phyloP scores from a whole-genome alignment of 116 monocot species.

The Phalaenopsis hybrid region DNA sequence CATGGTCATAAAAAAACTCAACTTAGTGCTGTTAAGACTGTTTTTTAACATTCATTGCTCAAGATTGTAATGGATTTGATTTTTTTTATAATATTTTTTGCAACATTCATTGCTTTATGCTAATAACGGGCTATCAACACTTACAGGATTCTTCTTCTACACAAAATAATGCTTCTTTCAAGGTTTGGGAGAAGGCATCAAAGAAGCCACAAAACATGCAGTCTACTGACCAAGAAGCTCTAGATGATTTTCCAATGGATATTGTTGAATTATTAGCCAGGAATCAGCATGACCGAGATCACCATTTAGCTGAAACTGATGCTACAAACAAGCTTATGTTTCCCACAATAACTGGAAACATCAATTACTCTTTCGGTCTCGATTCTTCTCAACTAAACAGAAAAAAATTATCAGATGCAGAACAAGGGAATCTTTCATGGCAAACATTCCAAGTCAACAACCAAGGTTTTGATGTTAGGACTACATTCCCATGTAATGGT shows the following conservation, averaged over 20 bases:
- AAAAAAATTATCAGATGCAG: background rate
- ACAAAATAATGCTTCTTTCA: slow-evolving; percentile 3
- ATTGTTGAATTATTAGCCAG: slow-evolving; percentile 75
- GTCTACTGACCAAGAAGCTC: slow-evolving; percentile 12
- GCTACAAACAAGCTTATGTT: slow-evolving; percentile 4
- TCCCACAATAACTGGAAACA: slow-evolving; percentile 12
- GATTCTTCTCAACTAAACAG: slow-evolving; percentile 1
- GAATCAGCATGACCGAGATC: slow-evolving; percentile 47
- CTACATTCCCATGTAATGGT: slow-evolving; percentile 4
- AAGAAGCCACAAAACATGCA: slow-evolving; percentile 20
- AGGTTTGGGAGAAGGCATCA: slow-evolving; percentile 8
- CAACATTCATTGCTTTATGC: background rate
- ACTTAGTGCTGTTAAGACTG: background rate
- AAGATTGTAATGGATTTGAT: background rate
- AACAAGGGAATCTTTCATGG: background rate
- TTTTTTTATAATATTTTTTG: background rate
- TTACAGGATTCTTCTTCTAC: slow-evolving; percentile 25
- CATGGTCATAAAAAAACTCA: background rate
- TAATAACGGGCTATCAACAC: slow-evolving; percentile 10
- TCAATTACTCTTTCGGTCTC: slow-evolving; percentile 2
- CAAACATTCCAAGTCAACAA: slow-evolving; percentile 2
- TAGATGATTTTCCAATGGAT: slow-evolving; percentile 72
- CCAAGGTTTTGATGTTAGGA: background rate
- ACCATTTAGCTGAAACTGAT: slow-evolving; percentile 7
- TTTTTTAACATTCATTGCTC: background rate